Base-by-base conservation (phyloP, 805 yeast species). In the Debaryomyces maramus region DNA sequence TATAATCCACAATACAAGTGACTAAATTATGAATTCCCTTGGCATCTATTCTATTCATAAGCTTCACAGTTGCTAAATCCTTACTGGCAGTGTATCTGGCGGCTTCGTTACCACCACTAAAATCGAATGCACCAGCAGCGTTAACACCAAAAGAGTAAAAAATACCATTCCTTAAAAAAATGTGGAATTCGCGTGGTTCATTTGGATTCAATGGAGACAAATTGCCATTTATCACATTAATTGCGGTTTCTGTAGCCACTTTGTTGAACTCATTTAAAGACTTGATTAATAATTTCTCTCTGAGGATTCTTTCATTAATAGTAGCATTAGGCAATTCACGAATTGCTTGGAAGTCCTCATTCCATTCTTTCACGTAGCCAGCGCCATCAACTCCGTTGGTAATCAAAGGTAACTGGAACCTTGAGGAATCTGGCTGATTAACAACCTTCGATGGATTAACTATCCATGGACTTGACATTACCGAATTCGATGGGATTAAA, bases 1-100 rank as follows among this genome's bases (percentile, higher is more conserved):
- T 81, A 65, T 79, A 91, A 62, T 91, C 98, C 40, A 91, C 87
- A 43, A 89, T 75, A n/a, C 90, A 75, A 3, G 97, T 86, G 52
- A 87, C 78, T 44, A 91, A 71, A 37, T 84, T 83, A 54, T 80
- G 78, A 28, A 89, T 71, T 32, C 82, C 87, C 8, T 65, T 66
- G 23, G 79, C 56, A 52, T 85, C 88, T 32, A 84, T 63, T 50
- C 80, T 71, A 67, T 85, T 85, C 58, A 91, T 68, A 44, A 77
- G 73, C 53, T 77, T 80, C 33, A 88, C 77, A 18, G 90, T 83
- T 24, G 75, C 75, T 39, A 91, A 67, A 63, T 93, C 99, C 65
- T 86, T 90, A 38, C 78, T 75, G 8, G 83, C 77, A 18, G 93
- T 79, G 43, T 82, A 85, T 52, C 93, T 76, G 3, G 96, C 89